Evolutionary conservation across 148 eudicot species (phyloP), one percentile per base, ranked within the genome.

Genomic region (Suaeda aralocaspica): DNA sequence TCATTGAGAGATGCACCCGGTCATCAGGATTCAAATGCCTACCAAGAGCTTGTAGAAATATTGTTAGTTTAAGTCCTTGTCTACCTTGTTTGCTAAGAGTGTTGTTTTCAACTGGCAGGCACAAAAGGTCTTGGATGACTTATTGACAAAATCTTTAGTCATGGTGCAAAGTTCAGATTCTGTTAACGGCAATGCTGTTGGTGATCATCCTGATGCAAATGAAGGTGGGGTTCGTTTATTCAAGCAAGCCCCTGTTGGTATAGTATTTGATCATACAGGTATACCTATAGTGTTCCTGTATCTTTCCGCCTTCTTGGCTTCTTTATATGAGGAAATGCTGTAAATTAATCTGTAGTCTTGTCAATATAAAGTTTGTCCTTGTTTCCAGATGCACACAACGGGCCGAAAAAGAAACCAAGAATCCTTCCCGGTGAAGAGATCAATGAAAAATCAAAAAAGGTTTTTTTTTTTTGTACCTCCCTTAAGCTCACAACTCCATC

Each of bases 381-480:
- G 29, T 72, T 76, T 56, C 50, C 78, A 93, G 96, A 78, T 65
- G 85, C 85, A 79, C 77, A 74, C 55, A 70, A 85, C 73, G 80
- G 90, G 45, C 98, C 96, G 19, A 82, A 74, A 36, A 88, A 84
- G 82, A 88, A 82, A 78, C 98, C 98, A 33, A 87, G 86, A 80
- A 64, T 93, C 31, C 64, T 78, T 72, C 98, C 86, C 29, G 85
- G 89, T 29, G 82, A 84, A 63, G 95, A 79, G 71, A 65, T 82
- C 18, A 83, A 87, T 75, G 98, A 90, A 72, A 88, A 88, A 68
- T 93, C 98, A 29, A 88, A 88, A 56, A 71, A 90, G 95, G 98
- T 90, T 65, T 71, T 48, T 66, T 11, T 59, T 72, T 65, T 26
- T 29, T 11, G 4, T 19, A 19, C 16, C 16, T 49, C 18, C 18